These are phyloP conservation scores for Sequoia sempervirens DNA, from an alignment of 75 land plant species.

Conservation along the genomic window DNA sequence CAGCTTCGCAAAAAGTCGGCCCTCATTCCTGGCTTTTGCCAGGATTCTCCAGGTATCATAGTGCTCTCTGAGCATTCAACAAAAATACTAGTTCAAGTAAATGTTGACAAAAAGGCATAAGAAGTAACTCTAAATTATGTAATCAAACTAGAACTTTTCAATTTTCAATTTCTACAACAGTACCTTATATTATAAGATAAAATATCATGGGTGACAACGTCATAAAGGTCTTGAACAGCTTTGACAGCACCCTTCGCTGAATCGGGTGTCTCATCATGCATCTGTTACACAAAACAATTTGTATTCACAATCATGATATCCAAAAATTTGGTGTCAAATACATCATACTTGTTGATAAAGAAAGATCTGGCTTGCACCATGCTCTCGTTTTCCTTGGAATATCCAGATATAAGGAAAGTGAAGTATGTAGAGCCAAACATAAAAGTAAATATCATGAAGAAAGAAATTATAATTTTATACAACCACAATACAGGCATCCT, in stretches of 20 bases:
- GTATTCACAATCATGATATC: neutral
- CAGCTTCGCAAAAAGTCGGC: slow-evolving; percentile 60
- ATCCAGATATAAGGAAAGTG: neutral
- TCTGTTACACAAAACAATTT: slow-evolving; percentile 24
- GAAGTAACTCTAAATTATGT: slow-evolving; percentile 1
- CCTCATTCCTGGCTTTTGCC: slow-evolving; percentile 51
- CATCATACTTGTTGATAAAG: neutral
- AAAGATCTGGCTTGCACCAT: neutral
- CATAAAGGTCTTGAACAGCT: slow-evolving; percentile 80
- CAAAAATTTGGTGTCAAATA: neutral
- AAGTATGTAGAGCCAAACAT: neutral
- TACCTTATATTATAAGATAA: slow-evolving; percentile 61
- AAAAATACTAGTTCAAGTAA: neutral
- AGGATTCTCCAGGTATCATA: slow-evolving; percentile 45
- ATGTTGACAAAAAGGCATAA: neutral
- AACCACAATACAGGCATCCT: neutral
- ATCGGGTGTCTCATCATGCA: slow-evolving; percentile 50
- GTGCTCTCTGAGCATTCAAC: slow-evolving; percentile 32
- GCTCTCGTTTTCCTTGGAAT: neutral
- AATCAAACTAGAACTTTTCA: neutral
- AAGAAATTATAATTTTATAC: neutral
- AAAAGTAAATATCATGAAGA: neutral
- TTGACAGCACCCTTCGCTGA: slow-evolving; percentile 55
- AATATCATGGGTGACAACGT: slow-evolving; percentile 73
- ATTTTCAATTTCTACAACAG: neutral